phyloP scores from a whole-genome alignment of 1,139 yeast genomes.

The Pichia cactophila region DNA sequence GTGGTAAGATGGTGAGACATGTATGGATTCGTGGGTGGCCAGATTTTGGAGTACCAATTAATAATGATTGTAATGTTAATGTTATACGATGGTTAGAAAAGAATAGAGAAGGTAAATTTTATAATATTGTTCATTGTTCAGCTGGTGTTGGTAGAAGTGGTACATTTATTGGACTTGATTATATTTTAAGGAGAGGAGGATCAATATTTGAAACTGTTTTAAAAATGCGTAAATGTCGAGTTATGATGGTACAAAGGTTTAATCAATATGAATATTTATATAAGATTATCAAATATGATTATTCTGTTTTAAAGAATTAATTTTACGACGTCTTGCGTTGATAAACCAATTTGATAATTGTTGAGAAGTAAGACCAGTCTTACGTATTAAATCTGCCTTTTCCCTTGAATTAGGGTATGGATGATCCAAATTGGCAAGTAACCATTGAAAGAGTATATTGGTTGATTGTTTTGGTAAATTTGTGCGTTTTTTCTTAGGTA shows the following conservation, averaged over 20 bases:
- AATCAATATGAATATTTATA: slow-evolving; percentile 27
- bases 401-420: slow-evolving; percentile 94
- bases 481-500: slow-evolving; percentile 24
- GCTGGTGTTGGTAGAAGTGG: slow-evolving; percentile 87
- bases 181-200: slow-evolving; percentile 27
- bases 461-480: slow-evolving; percentile 90
- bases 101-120: neutral
- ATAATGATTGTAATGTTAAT: slow-evolving; percentile 33
- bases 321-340: slow-evolving; percentile 84
- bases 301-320: slow-evolving; percentile 30
- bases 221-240: slow-evolving; percentile 23
- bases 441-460: slow-evolving; percentile 73
- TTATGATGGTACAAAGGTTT: slow-evolving; percentile 28
- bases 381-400: slow-evolving; percentile 67
- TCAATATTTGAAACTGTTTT: slow-evolving; percentile 17
- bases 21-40: slow-evolving; percentile 31
- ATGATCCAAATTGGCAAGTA: slow-evolving; percentile 74
- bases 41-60: slow-evolving; percentile 38
- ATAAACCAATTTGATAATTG: slow-evolving; percentile 96
- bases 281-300: slow-evolving; percentile 10
- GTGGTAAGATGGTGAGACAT: slow-evolving; percentile 5
- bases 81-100: slow-evolving; percentile 19
- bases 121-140: slow-evolving; percentile 56
- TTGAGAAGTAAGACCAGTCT: slow-evolving; percentile 84
- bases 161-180: slow-evolving; percentile 64